Base-by-base conservation (phyloP, 2,329 filamentous ascomycete species). In the Botrytis aclada region DNA sequence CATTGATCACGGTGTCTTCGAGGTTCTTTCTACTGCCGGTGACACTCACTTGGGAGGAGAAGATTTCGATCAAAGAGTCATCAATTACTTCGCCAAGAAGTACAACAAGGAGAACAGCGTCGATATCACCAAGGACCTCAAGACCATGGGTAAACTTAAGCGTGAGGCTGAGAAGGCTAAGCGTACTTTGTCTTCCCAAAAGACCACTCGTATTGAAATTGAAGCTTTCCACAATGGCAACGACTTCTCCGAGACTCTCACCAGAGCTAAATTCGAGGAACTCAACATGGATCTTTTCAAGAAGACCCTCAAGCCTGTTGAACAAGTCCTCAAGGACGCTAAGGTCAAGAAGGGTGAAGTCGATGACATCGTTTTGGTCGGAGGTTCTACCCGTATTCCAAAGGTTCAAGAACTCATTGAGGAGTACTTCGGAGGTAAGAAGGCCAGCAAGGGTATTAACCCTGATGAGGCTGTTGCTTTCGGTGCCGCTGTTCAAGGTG, bases 81-180 rank as follows among this genome's bases (percentile, higher is more conserved):
- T 98, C 87, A 94, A 93, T 88, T 89, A 95, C 90, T 94, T 98
- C 83, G 91, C 92, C 87, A 98, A 98, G 92, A 87, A 89, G 80
- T 98, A 97, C 91, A 98, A 98, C 92, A 98, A 98, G 92, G 96
- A 98, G 89, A 89, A 98, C 88, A 86, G 85, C 80, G 94, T 97
- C 78, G 94, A 99, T 80, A 89, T 98, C 82, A 93, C 91, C 86
- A 97, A 97, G 88, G 94, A 98, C 82, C 86, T 92, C 78, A 98
- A 98, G 93, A 92, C 95, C 78, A 98, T 98, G 95, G 94, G 95
- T 86, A 99, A 98, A 88, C 90, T 99, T 80, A 98, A 98, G 93
- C 95, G 96, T 81, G 96, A 98, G 85, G 95, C 96, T 79, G 96
- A 99, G 86, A 98, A 98, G 91, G 96, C 96, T 86, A 99, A 99